Conservation (phyloP, 208 protist species). For the Leishmania amazonensis region DNA sequence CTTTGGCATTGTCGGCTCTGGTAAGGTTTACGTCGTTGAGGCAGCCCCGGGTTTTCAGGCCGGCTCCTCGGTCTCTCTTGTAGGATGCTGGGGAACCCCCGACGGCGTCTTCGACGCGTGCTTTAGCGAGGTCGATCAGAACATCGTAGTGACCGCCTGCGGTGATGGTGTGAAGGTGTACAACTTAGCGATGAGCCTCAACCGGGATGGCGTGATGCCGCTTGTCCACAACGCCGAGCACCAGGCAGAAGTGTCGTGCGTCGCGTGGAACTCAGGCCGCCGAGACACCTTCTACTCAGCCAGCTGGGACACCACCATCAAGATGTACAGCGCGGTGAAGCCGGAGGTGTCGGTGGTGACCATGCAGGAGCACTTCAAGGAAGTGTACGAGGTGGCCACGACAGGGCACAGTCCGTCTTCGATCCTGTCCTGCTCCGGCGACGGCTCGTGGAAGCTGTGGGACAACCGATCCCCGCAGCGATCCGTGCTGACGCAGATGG, state of each 20-base stretch:
- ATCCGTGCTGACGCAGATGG: slow-evolving; percentile 79
- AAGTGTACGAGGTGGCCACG: slow-evolving; percentile 89
- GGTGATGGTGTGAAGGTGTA: slow-evolving; percentile 91
- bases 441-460: slow-evolving; percentile 93
- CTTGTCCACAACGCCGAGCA: slow-evolving; percentile 79
- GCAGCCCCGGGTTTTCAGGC: slow-evolving; percentile 50
- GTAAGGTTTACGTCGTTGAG: slow-evolving; percentile 92
- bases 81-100: slow-evolving; percentile 84
- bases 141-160: slow-evolving; percentile 80
- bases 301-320: slow-evolving; percentile 86
- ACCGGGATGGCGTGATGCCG: slow-evolving; percentile 79
- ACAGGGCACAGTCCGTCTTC: slow-evolving; percentile 73
- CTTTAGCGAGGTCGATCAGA: slow-evolving; percentile 82
- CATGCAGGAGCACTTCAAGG: slow-evolving; percentile 87
- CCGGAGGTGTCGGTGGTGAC: slow-evolving; percentile 64
- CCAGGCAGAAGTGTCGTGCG: slow-evolving; percentile 82
- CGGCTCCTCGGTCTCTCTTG: slow-evolving; percentile 53
- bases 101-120: slow-evolving; percentile 88
- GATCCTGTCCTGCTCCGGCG: slow-evolving; percentile 88
- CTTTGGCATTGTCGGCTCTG: slow-evolving; percentile 85
- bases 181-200: slow-evolving; percentile 68
- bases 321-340: slow-evolving; percentile 76
- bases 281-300: slow-evolving; percentile 80
- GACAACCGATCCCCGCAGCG: slow-evolving; percentile 67
- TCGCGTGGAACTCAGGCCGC: slow-evolving; percentile 70